These are phyloP conservation scores for Erysimum cheiri DNA, from an alignment of 441 rosid species.

Conservation along the genomic window DNA sequence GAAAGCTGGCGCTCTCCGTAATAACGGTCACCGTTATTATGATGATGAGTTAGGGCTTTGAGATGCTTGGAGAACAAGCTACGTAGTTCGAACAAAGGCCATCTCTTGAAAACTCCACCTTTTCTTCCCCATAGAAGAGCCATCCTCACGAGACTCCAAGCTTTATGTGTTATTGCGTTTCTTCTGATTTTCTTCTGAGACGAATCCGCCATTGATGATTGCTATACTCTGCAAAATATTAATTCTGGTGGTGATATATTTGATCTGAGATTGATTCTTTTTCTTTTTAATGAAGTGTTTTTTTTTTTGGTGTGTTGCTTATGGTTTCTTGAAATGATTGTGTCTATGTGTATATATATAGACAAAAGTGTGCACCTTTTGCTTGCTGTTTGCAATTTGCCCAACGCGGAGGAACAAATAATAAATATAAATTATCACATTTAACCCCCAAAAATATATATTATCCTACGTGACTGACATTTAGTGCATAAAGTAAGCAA, in stretches of 20 bases:
- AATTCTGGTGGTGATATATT: conserved; percentile 16
- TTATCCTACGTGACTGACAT: conserved; percentile 32
- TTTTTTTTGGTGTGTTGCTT: conserved; percentile 27
- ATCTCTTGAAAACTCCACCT: conserved; percentile 68
- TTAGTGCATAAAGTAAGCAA: conserved; percentile 20
- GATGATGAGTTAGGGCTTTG: conserved; percentile 48
- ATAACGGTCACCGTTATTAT: conserved; percentile 33
- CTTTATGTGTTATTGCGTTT: conserved; percentile 42
- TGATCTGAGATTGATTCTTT: background rate
- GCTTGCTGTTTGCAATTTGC: conserved; percentile 43
- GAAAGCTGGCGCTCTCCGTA: conserved; percentile 77
- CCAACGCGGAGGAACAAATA: conserved; percentile 27
- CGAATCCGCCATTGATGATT: conserved; percentile 41
- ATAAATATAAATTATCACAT: background rate
- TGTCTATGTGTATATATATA: conserved; percentile 10
- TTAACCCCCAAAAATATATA: background rate
- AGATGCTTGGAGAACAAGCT: conserved; percentile 62
- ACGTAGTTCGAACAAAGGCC: conserved; percentile 57
- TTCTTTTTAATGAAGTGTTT: background rate
- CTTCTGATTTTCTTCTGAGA: conserved; percentile 41
- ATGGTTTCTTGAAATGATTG: conserved; percentile 39
- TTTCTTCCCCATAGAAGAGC: conserved; percentile 77
- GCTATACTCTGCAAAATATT: conserved; percentile 9
- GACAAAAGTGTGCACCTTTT: conserved; percentile 36
- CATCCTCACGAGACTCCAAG: conserved; percentile 67